Evolutionary conservation across 257 asterid genomes (phyloP), one percentile per base, ranked within the genome.

Genomic region (Vinca minor): DNA sequence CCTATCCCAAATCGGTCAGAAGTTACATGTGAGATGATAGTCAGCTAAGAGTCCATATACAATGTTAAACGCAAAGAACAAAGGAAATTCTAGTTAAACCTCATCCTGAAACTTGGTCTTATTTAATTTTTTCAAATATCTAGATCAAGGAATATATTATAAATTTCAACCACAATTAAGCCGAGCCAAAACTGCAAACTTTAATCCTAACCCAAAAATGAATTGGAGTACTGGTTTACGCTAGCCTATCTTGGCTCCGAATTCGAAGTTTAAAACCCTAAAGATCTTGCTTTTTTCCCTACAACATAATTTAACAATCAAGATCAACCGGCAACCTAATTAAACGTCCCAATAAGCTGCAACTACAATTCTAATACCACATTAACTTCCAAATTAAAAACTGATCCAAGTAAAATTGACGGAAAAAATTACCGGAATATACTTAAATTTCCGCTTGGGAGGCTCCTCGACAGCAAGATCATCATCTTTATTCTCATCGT

Each of bases 351-450:
- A 36, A 17, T 23, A 25, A 17, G 29, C 50, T 26, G 18, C 62
- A 13, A 4, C 14, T 35, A 52, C 20, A 28, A 61, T 20, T 49
- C 47, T 32, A 35, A 4, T 59, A 57, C n/a, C 64, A 10, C 42
- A 25, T 59, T 44, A 38, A 57, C 53, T 38, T 1, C 38, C 17
- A n/a, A n/a, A 64, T 59, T 61, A 54, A 49, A 29, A 73, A 44
- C 17, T 44, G 49, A 44, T 13, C n/a, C 8, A 44, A 44, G 20
- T 44, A n/a, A 15, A 13, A 67, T 57, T 59, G 63, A 39, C 39
- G 53, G 67, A 45, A 53, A 50, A 78, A 32, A n/a, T n/a, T 83
- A 91, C 98, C 96, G 98, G 98, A 71, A 91, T 86, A 75, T 84
- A 88, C 83, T 84, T 91, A 70, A 91, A 83, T 78, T 81, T 84